These are phyloP conservation scores for Delitschia confertaspora DNA, from an alignment of 495 filamentous ascomycete genomes.

Conservation along the genomic window DNA sequence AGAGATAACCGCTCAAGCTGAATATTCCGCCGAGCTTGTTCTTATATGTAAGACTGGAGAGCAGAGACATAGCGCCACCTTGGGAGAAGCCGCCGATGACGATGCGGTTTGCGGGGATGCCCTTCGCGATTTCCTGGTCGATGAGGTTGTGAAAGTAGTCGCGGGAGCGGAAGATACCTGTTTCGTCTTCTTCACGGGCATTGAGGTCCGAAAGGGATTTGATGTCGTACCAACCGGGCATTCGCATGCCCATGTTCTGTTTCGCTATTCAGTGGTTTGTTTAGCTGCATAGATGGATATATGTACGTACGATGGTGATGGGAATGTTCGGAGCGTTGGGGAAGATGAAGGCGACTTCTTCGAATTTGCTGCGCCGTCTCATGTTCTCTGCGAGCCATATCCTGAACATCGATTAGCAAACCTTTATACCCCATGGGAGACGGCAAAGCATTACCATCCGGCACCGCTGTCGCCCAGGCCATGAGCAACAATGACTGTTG, in stretches of 20 bases:
- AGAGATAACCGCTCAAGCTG: slow-evolving; percentile 72
- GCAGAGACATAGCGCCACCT: slow-evolving; percentile 52
- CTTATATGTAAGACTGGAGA: slow-evolving; percentile 61
- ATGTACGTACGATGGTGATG: slow-evolving; percentile 65
- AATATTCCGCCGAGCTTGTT: slow-evolving; percentile 80
- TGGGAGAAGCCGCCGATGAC: slow-evolving; percentile 69
- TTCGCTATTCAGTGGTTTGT: background rate
- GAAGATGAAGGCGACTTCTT: slow-evolving; percentile 86
- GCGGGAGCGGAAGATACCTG: slow-evolving; percentile 63
- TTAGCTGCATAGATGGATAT: background rate
- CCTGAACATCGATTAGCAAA: slow-evolving; percentile 36
- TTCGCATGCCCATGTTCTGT: slow-evolving; percentile 69
- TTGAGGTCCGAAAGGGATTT: slow-evolving; percentile 39
- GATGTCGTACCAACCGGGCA: slow-evolving; percentile 94
- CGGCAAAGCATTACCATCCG: slow-evolving; percentile 30
- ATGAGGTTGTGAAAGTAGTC: slow-evolving; percentile 74
- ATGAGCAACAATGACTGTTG: slow-evolving; percentile 89
- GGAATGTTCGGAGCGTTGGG: slow-evolving; percentile 88
- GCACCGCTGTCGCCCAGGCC: slow-evolving; percentile 72
- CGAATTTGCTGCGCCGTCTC: slow-evolving; percentile 71
- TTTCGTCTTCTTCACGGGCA: slow-evolving; percentile 56
- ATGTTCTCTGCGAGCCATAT: slow-evolving; percentile 78
- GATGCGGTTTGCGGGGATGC: slow-evolving; percentile 75
- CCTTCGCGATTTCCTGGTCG: slow-evolving; percentile 69
- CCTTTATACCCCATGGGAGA: background rate